These are phyloP conservation scores for Suillus ampliporus DNA, from an alignment of 768 basidiomycete genomes.

Conservation along the genomic window DNA sequence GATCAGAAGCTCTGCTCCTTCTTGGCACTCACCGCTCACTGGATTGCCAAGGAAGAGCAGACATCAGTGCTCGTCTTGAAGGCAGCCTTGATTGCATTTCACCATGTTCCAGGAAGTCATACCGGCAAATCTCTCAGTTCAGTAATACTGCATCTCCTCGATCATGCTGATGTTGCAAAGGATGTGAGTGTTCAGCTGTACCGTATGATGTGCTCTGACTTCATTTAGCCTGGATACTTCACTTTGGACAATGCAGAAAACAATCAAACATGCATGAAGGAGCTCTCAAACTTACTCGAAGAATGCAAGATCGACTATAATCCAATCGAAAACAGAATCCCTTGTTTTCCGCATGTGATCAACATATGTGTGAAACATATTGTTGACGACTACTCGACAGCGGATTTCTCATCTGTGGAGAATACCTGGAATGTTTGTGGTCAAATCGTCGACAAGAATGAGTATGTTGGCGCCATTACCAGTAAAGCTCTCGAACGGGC, in stretches of 20 bases:
- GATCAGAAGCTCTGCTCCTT: conserved; percentile 28
- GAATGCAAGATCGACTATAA: no score
- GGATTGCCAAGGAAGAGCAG: conserved; percentile 9
- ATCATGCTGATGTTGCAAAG: not conserved
- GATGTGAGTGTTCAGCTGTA: not conserved
- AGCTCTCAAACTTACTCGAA: conserved; percentile 9
- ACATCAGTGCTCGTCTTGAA: conserved; percentile 1
- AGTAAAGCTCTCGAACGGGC: no score
- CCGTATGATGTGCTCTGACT: no score
- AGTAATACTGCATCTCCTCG: not conserved
- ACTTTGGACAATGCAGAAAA: conserved; percentile 22
- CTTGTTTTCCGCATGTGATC: conserved; percentile 26
- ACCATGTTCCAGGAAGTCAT: conserved; percentile 19
- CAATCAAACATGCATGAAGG: conserved; percentile 20
- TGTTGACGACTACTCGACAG: not conserved
- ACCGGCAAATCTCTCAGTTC: conserved; percentile 12
- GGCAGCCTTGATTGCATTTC: conserved; percentile 22
- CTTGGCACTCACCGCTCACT: conserved; percentile 43
- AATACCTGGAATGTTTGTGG: no score
- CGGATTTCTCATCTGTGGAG: no score
- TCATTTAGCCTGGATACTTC: no score
- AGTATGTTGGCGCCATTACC: no score
- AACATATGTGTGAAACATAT: conserved; percentile 15
- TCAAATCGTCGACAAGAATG: no score
- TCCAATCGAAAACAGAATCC: conserved; percentile 11